These are phyloP conservation scores for Theobroma cacao DNA, from an alignment of 345 rosid species.

Conservation along the genomic window DNA sequence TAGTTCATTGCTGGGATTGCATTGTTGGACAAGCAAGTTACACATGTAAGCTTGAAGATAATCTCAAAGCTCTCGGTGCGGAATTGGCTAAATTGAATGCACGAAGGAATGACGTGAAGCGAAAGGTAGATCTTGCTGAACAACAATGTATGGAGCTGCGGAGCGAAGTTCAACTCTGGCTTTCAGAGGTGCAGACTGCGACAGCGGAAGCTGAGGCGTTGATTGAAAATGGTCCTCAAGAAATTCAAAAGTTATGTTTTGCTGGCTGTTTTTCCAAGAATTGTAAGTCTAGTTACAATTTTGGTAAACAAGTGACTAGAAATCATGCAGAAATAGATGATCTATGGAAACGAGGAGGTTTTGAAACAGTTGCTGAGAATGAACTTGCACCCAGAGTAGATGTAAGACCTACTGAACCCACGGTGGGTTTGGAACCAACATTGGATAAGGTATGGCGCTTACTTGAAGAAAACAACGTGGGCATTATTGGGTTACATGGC, in stretches of 20 bases:
- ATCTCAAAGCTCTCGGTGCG: too few relatives aligned
- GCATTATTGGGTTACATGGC: too few relatives aligned
- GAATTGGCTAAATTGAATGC: too few relatives aligned
- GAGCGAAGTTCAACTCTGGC: conserved; percentile 29
- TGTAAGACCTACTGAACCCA: neutral
- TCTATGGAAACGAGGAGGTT: conserved; percentile 27
- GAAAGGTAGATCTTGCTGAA: too few relatives aligned
- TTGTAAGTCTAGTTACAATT: neutral
- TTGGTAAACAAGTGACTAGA: conserved; percentile 19
- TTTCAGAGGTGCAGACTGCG: conserved; percentile 28
- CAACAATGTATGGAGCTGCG: conserved; percentile 28
- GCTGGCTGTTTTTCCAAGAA: neutral
- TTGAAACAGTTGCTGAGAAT: conserved; percentile 20
- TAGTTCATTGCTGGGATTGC: too few relatives aligned
- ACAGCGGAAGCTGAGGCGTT: too few relatives aligned
- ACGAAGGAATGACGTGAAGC: too few relatives aligned
- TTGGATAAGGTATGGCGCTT: neutral
- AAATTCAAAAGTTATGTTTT: conserved; percentile 13
- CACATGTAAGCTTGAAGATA: too few relatives aligned
- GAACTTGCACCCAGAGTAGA: neutral
- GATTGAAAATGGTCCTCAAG: neutral
- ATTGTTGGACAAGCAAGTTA: too few relatives aligned
- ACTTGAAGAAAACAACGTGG: too few relatives aligned
- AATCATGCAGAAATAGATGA: conserved; percentile 26
- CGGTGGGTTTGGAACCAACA: neutral